phyloP scores from a whole-genome alignment of 2,329 filamentous ascomycete species.

The Macrophomina pseudophaseolina region DNA sequence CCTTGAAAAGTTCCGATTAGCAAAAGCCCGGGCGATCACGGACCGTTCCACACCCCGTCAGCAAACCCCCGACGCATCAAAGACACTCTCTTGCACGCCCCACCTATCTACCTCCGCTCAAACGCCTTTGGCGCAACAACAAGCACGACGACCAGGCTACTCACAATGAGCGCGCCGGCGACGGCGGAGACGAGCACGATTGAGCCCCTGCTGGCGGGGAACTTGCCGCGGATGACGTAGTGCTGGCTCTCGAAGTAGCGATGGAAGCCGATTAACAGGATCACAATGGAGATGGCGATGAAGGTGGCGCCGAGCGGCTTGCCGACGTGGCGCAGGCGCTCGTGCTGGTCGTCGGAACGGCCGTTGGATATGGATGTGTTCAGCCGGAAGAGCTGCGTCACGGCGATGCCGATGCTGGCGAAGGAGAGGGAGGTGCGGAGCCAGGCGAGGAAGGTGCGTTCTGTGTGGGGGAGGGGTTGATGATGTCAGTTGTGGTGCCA shows the following conservation, averaged over 20 bases:
- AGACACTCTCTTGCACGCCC: no score
- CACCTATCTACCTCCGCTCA: conserved; percentile 37
- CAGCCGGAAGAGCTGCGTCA: conserved; percentile 84
- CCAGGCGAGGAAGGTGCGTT: conserved; percentile 86
- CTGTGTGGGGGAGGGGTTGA: conserved; percentile 48
- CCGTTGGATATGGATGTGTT: conserved; percentile 65
- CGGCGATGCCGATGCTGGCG: conserved; percentile 79
- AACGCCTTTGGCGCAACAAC: conserved; percentile 57
- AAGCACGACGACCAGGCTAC: conserved; percentile 65
- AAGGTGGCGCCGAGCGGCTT: conserved; percentile 79
- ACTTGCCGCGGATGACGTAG: conserved; percentile 80
- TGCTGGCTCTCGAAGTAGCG: conserved; percentile 79
- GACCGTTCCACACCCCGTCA: not conserved
- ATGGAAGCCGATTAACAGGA: conserved; percentile 77
- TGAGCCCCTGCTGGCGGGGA: conserved; percentile 77
- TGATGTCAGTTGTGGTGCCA: no score
- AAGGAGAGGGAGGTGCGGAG: conserved; percentile 81
- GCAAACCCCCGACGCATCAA: no score
- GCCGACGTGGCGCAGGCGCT: conserved; percentile 64
- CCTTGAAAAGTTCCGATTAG: no score
- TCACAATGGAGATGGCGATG: conserved; percentile 74
- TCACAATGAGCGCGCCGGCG: conserved; percentile 63
- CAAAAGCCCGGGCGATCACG: no score
- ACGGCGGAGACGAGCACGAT: conserved; percentile 72
- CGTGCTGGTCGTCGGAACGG: conserved; percentile 26